Evolutionary conservation across 2,329 filamentous ascomycete species (phyloP).

Genomic region (Penicillium verrucosum): DNA sequence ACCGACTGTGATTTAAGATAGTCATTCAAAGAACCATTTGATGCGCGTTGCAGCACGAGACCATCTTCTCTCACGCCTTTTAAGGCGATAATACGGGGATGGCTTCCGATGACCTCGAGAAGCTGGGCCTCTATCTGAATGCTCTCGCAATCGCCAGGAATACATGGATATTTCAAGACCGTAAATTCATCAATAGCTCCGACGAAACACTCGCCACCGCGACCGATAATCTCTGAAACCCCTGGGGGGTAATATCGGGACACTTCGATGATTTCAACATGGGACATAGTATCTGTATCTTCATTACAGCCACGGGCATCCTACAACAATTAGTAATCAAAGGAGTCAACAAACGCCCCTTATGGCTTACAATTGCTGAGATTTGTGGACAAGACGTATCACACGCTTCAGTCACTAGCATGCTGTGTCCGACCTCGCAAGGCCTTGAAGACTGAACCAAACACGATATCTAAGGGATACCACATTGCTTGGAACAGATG

Average conservation of each 20-base stretch:
- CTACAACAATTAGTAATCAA: too few species aligned
- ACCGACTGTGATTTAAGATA: slow-evolving; percentile 1
- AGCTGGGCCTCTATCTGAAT: slow-evolving; percentile 13
- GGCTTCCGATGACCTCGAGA: slow-evolving; percentile 10
- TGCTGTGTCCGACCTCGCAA: too few species aligned
- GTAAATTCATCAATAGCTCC: slow-evolving; percentile 10
- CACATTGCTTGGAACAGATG: too few species aligned
- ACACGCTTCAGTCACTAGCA: too few species aligned
- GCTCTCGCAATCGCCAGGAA: not conserved
- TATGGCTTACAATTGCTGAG: too few species aligned
- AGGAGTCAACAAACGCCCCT: too few species aligned
- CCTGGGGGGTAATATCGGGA: slow-evolving; percentile 11
- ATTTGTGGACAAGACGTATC: too few species aligned
- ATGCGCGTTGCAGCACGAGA: slow-evolving; percentile 10
- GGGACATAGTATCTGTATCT: not conserved
- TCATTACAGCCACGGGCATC: too few species aligned
- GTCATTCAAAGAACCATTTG: slow-evolving; percentile 7
- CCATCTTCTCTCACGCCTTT: slow-evolving; percentile 13
- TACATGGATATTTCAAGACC: slow-evolving; percentile 14
- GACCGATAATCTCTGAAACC: slow-evolving; percentile 13
- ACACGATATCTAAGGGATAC: too few species aligned
- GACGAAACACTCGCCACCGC: slow-evolving; percentile 10
- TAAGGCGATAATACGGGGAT: slow-evolving; percentile 11
- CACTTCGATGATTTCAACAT: slow-evolving; percentile 1
- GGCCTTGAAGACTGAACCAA: too few species aligned